phyloP scores from a whole-genome alignment of 2,329 filamentous ascomycete genomes.

The Calonectria multiphialidica region DNA sequence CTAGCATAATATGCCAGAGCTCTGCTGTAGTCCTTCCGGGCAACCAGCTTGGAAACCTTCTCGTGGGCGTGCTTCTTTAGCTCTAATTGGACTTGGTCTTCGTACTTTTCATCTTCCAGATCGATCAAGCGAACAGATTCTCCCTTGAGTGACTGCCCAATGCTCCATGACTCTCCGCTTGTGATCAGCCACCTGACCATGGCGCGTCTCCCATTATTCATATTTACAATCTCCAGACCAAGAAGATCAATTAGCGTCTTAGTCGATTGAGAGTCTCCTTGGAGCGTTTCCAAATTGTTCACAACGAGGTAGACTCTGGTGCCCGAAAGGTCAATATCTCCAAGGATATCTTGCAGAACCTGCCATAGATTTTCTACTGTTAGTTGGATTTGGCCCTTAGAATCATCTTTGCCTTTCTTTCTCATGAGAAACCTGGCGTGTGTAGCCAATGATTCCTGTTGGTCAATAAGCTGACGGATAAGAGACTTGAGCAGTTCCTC shows the following conservation, averaged over 20 bases:
- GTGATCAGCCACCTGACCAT: constrained; percentile 55
- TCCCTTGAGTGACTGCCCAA: constrained; percentile 17
- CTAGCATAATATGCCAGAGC: constrained; percentile 56
- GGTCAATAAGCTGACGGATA: constrained; percentile 51
- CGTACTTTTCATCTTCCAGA: constrained; percentile 34
- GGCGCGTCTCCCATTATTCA: background rate
- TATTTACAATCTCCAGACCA: constrained; percentile 19
- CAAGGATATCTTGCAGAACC: constrained; percentile 55
- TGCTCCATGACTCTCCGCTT: constrained; percentile 42
- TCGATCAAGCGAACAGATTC: constrained; percentile 28
- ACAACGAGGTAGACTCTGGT: constrained; percentile 53
- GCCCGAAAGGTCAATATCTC: constrained; percentile 41
- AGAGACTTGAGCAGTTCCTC: constrained; percentile 57
- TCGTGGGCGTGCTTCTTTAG: constrained; percentile 46
- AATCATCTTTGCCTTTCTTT: constrained; percentile 31
- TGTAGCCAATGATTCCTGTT: constrained; percentile 48
- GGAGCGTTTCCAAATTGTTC: constrained; percentile 55
- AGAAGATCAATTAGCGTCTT: constrained; percentile 19
- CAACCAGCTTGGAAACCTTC: constrained; percentile 48
- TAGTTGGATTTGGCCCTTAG: constrained; percentile 18
- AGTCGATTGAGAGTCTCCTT: constrained; percentile 43
- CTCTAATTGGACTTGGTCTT: constrained; percentile 33
- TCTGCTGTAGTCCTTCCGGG: constrained; percentile 54
- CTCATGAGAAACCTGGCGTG: constrained; percentile 51
- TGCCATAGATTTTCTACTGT: constrained; percentile 50